Evolutionary conservation across 1,284 basidiomycete genomes (phyloP).

Genomic region (Ganoderma meredithae): DNA sequence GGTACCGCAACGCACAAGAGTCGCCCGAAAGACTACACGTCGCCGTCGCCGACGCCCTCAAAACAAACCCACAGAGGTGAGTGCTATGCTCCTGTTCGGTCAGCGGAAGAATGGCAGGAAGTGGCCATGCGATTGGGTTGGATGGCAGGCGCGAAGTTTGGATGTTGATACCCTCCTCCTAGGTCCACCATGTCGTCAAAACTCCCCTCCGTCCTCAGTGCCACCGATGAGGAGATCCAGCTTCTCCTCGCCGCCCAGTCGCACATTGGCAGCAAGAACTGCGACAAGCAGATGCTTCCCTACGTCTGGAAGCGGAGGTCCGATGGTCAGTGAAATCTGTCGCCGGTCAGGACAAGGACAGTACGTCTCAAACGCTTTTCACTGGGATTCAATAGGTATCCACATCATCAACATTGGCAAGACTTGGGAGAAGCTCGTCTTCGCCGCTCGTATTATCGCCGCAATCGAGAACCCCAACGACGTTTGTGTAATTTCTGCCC

Average conservation of each 20-base stretch:
- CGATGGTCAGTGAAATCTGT: slow-evolving; percentile 73
- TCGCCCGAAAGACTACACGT: slow-evolving; percentile 44
- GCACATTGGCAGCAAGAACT: slow-evolving; percentile 98
- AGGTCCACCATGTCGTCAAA: slow-evolving; percentile 77
- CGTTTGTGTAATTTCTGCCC: slow-evolving; percentile 97
- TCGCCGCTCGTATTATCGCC: slow-evolving; percentile 94
- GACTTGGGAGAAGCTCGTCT: slow-evolving; percentile 99
- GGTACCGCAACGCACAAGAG: slow-evolving; percentile 37
- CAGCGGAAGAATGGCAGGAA: slow-evolving; percentile 41
- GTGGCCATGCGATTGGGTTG: slow-evolving; percentile 38
- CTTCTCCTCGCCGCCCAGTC: slow-evolving; percentile 94
- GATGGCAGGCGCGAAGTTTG: slow-evolving; percentile 37
- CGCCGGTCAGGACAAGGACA: slow-evolving; percentile 24
- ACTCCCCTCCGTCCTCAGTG: slow-evolving; percentile 91
- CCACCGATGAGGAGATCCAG: slow-evolving; percentile 97
- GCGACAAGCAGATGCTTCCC: slow-evolving; percentile 97
- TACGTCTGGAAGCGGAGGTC: slow-evolving; percentile 98
- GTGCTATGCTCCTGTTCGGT: slow-evolving; percentile 33
- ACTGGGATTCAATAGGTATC: slow-evolving; percentile 67
- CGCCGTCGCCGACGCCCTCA: slow-evolving; percentile 44
- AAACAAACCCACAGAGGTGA: slow-evolving; percentile 45
- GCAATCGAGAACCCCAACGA: slow-evolving; percentile 98
- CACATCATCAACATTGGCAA: slow-evolving; percentile 98
- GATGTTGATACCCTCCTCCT: slow-evolving; percentile 43
- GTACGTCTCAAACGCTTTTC: slow-evolving; percentile 24